phyloP scores from a whole-genome alignment of 1,139 yeast genomes.

The Candida buenavistaensis region DNA sequence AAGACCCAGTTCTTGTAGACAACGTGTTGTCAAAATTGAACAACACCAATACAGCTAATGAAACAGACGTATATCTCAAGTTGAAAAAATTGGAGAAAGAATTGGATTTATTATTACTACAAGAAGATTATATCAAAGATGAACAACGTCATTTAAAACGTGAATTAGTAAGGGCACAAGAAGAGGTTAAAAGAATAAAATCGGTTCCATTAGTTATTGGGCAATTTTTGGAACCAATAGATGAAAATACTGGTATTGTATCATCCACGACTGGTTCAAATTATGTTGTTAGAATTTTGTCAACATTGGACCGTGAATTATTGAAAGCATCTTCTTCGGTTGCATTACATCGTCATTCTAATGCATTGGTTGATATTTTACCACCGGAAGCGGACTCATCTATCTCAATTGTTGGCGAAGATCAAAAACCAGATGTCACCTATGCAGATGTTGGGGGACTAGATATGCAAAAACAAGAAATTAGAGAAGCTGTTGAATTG shows the following conservation, averaged over 20 bases:
- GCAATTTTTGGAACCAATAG: slow-evolving; percentile 96
- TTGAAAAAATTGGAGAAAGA: slow-evolving; percentile 89
- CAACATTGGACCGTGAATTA: slow-evolving; percentile 92
- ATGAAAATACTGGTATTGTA: slow-evolving; percentile 93
- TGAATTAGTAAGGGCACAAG: slow-evolving; percentile 95
- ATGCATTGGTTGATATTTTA: slow-evolving; percentile 92
- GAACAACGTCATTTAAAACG: slow-evolving; percentile 96
- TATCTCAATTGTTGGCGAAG: slow-evolving; percentile 90
- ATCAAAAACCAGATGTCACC: slow-evolving; percentile 88
- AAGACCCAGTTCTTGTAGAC: slow-evolving; percentile 23
- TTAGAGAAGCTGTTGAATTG: slow-evolving; percentile 95
- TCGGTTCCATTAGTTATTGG: slow-evolving; percentile 98
- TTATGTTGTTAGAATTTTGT: slow-evolving; percentile 90
- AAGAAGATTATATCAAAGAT: slow-evolving; percentile 95
- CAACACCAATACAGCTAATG: slow-evolving; percentile 2
- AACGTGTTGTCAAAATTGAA: slow-evolving; percentile 10
- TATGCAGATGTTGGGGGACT: slow-evolving; percentile 97
- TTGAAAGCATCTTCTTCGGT: slow-evolving; percentile 94
- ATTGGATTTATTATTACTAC: slow-evolving; percentile 76
- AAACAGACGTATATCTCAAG: slow-evolving; percentile 70
- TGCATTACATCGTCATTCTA: slow-evolving; percentile 97
- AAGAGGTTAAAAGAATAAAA: slow-evolving; percentile 95
- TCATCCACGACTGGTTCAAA: slow-evolving; percentile 97
- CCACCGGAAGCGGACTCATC: slow-evolving; percentile 99
- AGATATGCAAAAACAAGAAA: slow-evolving; percentile 99